These are phyloP conservation scores for Flaveria linearis DNA, from an alignment of 129 eudicot genomes.

Conservation along the genomic window DNA sequence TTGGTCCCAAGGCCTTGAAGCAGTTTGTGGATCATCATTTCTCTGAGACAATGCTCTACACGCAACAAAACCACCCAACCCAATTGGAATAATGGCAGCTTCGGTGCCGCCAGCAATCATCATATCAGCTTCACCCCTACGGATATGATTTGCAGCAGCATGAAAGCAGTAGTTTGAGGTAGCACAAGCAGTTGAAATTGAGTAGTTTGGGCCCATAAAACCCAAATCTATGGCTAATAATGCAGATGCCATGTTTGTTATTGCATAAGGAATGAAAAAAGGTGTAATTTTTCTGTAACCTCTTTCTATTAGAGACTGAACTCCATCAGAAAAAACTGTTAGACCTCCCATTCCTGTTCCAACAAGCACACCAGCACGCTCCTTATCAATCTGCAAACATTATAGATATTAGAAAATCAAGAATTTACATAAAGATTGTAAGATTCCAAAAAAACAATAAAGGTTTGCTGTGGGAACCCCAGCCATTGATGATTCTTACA, in stretches of 20 bases:
- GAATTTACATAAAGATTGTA: not conserved
- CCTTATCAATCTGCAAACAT: constrained; percentile 70
- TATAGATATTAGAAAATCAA: not conserved
- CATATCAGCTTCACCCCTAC: constrained; percentile 98
- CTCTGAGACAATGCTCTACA: constrained; percentile 99
- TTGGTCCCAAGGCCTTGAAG: constrained; percentile 99
- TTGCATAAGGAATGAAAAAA: constrained; percentile 91
- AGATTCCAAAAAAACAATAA: not conserved
- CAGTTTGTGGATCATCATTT: constrained; percentile 92
- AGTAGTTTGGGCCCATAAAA: constrained; percentile 97
- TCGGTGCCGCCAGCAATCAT: constrained; percentile 99
- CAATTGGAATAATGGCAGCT: constrained; percentile 92
- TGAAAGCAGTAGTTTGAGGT: constrained; percentile 96
- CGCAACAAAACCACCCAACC: constrained; percentile 96
- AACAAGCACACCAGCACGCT: constrained; percentile 94
- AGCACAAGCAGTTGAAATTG: constrained; percentile 98
- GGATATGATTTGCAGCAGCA: constrained; percentile 98
- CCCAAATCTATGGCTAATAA: constrained; percentile 91
- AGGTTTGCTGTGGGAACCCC: not conserved
- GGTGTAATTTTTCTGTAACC: constrained; percentile 94
- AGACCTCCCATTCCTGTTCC: constrained; percentile 99
- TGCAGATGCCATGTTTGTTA: constrained; percentile 97
- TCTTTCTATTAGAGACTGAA: constrained; percentile 75
- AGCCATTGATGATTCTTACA: not conserved
- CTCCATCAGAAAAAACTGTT: constrained; percentile 84